These are phyloP conservation scores for Helicocarpus griseus DNA, from an alignment of 2,329 filamentous ascomycete species.

Conservation along the genomic window DNA sequence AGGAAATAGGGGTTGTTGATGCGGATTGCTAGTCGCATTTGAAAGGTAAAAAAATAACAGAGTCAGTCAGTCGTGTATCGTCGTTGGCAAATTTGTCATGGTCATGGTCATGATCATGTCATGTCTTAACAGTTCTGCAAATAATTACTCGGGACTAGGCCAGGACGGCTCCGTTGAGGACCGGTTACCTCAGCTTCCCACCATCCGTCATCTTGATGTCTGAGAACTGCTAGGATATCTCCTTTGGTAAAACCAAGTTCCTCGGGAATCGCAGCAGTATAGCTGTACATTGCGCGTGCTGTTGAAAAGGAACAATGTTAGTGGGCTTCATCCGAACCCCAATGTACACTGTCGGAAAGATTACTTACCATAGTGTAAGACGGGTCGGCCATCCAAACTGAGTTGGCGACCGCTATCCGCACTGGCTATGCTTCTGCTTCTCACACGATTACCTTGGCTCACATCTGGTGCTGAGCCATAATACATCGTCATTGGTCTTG, in stretches of 20 bases:
- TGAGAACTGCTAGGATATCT: conserved; percentile 76
- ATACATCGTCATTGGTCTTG: conserved; percentile 43
- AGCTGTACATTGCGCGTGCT: conserved; percentile 93
- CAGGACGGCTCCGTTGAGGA: conserved; percentile 32
- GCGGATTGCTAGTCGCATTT: background rate
- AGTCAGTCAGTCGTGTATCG: background rate
- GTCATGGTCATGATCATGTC: background rate
- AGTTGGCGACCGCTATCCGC: conserved; percentile 58
- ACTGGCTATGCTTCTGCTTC: conserved; percentile 82
- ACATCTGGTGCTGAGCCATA: conserved; percentile 33
- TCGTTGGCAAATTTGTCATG: background rate
- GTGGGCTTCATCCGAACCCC: too few species aligned
- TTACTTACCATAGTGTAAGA: conserved; percentile 85
- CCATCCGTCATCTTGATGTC: conserved; percentile 96
- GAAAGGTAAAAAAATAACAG: background rate
- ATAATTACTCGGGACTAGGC: conserved; percentile 59
- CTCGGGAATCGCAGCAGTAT: conserved; percentile 88
- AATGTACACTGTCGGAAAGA: conserved; percentile 5
- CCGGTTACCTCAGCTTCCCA: conserved; percentile 92
- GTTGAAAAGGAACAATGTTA: conserved; percentile 15
- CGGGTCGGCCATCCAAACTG: conserved; percentile 74
- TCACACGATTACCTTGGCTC: conserved; percentile 35
- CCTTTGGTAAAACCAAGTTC: conserved; percentile 89
- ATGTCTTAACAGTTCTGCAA: conserved; percentile 47
- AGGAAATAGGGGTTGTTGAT: background rate